These are phyloP conservation scores for Aspergillus phoenicis DNA, from an alignment of 2,329 filamentous ascomycete species.

Conservation along the genomic window DNA sequence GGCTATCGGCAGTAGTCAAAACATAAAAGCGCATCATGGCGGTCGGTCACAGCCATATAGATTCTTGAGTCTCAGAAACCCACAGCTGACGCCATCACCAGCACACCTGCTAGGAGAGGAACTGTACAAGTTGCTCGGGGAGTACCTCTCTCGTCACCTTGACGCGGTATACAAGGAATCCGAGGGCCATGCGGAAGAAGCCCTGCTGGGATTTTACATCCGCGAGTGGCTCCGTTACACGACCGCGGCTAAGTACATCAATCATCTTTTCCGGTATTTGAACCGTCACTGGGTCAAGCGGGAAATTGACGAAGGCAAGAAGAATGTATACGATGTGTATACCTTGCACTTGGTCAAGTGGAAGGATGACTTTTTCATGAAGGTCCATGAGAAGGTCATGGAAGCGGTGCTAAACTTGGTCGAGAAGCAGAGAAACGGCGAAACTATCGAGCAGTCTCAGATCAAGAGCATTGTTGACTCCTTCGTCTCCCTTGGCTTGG, in stretches of 20 bases:
- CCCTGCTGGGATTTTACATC: slow-evolving; percentile 89
- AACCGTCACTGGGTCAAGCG: slow-evolving; percentile 99
- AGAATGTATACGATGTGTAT: slow-evolving; percentile 97
- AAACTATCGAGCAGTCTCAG: slow-evolving; percentile 95
- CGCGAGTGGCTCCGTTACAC: slow-evolving; percentile 96
- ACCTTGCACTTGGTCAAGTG: slow-evolving; percentile 94
- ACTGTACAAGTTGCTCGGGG: slow-evolving; percentile 86
- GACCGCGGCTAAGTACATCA: slow-evolving; percentile 92
- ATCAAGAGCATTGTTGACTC: slow-evolving; percentile 98
- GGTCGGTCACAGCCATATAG: slow-evolving; percentile 51
- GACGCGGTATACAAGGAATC: slow-evolving; percentile 70
- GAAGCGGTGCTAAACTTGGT: slow-evolving; percentile 90
- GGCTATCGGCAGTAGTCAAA: slow-evolving; percentile 65
- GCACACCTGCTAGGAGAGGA: slow-evolving; percentile 95
- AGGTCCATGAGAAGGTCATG: slow-evolving; percentile 88
- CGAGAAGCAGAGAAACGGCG: slow-evolving; percentile 94
- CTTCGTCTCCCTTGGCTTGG: slow-evolving; percentile 90
- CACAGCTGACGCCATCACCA: slow-evolving; percentile 40
- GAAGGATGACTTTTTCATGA: slow-evolving; percentile 86
- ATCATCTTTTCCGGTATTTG: slow-evolving; percentile 93
- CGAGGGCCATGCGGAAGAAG: slow-evolving; percentile 82
- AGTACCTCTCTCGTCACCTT: slow-evolving; percentile 80
- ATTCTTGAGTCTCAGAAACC: not conserved
- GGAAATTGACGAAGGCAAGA: slow-evolving; percentile 98
- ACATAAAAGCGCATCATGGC: slow-evolving; percentile 66